Evolutionary conservation across 2,329 filamentous ascomycete species (phyloP), one percentile per base, ranked within the genome.

Genomic region (Clarireedia monteithiana): DNA sequence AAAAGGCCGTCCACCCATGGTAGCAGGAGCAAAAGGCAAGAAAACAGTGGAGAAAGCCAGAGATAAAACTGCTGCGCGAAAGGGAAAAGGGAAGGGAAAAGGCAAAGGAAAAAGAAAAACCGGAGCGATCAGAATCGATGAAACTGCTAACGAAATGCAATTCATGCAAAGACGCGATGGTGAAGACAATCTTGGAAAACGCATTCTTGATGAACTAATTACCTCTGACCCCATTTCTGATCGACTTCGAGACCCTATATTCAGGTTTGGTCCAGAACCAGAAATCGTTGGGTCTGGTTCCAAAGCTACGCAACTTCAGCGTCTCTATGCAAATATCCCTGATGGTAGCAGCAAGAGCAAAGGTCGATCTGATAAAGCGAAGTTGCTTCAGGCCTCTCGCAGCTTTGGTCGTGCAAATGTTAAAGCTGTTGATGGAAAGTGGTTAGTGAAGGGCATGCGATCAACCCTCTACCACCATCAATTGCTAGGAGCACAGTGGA

Each of bases 401-500:
- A 66, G 72, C 5, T 77, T 79, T 59, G 74, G 75, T 0, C 63
- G 61, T 1, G 70, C 68, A 0, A 59, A 63, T 3, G 69, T 72
- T 5, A 73, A 64, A 17, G 63, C 66, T 3, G 59, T 64, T 0
- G 44, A 64, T 50, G 69, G 69, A 0, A 63, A 68, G 27, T 79
- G 76, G 75, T 47, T 65, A 0, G 66, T 81, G 1, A 74, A 68
- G 20, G 78, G 78, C 0, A 77, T 82, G 75, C 70, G 63, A 26
- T 73, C 70, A 0, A 62, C 68, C 0, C 62, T 84, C 1, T 73
- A 73, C 55, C 62, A 66, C 9, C 76, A 81, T 48, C 82, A 85
- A 53, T 60, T 84, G 0, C 68, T 77, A 0, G 79, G 75, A 0
- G 72, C 70, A 0, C 70, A 73, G 0, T 85, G 80, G 70, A 84